Conservation (phyloP, 2,329 filamentous ascomycete genomes). For the Camillea tinctor region DNA sequence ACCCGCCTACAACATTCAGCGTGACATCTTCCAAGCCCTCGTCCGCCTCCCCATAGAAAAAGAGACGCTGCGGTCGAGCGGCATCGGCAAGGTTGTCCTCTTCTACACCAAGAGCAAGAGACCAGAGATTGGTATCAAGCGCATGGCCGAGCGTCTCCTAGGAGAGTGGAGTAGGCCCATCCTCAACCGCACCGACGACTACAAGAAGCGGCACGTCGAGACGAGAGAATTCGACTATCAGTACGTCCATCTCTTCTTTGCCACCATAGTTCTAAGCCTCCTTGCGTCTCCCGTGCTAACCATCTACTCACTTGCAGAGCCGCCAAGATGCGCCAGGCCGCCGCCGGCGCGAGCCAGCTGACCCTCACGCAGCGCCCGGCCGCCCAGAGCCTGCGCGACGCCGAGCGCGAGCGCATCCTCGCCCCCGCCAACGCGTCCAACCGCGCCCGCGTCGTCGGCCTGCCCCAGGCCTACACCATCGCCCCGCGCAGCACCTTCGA, state of each 20-base stretch:
- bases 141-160: constrained; percentile 87
- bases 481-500: constrained; percentile 63
- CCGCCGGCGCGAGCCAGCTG: constrained; percentile 33
- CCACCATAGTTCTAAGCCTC: background rate
- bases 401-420: constrained; percentile 58
- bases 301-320: constrained; percentile 39
- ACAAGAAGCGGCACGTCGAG: constrained; percentile 75
- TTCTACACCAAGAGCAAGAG: constrained; percentile 97
- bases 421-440: constrained; percentile 55
- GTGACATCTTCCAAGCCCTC: constrained; percentile 83
- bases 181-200: constrained; percentile 89
- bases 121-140: constrained; percentile 84
- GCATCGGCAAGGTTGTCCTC: constrained; percentile 92
- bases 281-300: background rate
- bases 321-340: constrained; percentile 50
- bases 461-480: constrained; percentile 58
- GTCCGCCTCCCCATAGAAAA: constrained; percentile 84
- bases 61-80: constrained; percentile 83
- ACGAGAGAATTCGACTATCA: constrained; percentile 63
- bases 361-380: constrained; percentile 32
- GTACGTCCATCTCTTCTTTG: constrained; percentile 41
- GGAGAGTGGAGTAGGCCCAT: constrained; percentile 96
- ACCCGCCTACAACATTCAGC: constrained; percentile 95
- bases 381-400: constrained; percentile 34
- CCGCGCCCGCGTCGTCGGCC: constrained; percentile 54